A percentile compares a stretch with the other conserved stretches of the same genome.
Conservation (phyloP, 2,329 filamentous ascomycete species). For the Parasarocladium wereldwijsianum region DNA sequence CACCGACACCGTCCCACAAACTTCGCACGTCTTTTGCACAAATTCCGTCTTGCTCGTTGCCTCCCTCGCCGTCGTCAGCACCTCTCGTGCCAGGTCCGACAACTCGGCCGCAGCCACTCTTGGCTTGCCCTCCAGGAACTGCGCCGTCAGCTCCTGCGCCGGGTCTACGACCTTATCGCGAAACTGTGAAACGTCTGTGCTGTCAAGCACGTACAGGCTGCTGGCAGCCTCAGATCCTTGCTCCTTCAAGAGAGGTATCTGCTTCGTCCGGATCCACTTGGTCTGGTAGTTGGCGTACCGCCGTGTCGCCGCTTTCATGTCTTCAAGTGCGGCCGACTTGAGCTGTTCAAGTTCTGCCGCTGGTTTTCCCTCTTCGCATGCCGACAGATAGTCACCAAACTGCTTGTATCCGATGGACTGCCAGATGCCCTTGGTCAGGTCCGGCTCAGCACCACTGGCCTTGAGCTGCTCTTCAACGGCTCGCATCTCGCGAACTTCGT, state of each 20-base stretch:
- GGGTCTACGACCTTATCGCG: conserved; percentile 46
- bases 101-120: conserved; percentile 36
- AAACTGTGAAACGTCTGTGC: conserved; percentile 53
- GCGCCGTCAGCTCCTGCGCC: conserved; percentile 44
- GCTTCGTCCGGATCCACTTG: conserved; percentile 74
- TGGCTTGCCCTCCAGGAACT: conserved; percentile 44
- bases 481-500: conserved; percentile 32
- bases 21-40: conserved; percentile 40
- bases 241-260: conserved; percentile 52
- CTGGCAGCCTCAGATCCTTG: conserved; percentile 33
- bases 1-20: conserved; percentile 51
- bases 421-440: conserved; percentile 79
- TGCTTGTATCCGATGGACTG: conserved; percentile 95
- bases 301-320: conserved; percentile 68
- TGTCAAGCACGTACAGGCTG: conserved; percentile 67
- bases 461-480: conserved; percentile 19
- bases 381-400: conserved; percentile 56
- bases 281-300: conserved; percentile 79
- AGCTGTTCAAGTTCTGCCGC: conserved; percentile 31
- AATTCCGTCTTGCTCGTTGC: conserved; percentile 30
- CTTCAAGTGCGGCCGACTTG: conserved; percentile 47
- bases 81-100: conserved; percentile 32
- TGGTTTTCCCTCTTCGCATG: conserved; percentile 17
- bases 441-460: conserved; percentile 15
- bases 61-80: conserved; percentile 35